These are phyloP conservation scores for Russula abietina DNA, from an alignment of 768 basidiomycete genomes.

Conservation along the genomic window DNA sequence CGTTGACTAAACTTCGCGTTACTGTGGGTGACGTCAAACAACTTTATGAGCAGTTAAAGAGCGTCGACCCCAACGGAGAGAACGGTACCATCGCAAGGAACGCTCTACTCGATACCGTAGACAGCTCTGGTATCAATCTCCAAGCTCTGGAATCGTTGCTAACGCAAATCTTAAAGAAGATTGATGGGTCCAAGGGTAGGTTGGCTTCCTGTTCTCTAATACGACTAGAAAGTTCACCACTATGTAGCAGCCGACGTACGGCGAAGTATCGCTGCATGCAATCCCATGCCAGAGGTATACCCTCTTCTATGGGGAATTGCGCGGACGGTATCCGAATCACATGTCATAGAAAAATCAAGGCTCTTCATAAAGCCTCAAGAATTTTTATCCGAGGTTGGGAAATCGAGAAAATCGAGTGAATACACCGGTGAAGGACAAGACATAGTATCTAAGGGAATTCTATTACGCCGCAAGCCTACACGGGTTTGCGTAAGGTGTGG, in stretches of 20 bases:
- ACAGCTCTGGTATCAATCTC: conserved; percentile 60
- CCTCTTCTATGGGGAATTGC: conserved; percentile 40
- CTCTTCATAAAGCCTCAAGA: conserved; percentile 70
- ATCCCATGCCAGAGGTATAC: conserved; percentile 45
- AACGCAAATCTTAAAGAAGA: conserved; percentile 34
- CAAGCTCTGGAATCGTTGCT: conserved; percentile 45
- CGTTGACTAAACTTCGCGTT: conserved; percentile 44
- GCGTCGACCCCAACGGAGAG: conserved; percentile 51
- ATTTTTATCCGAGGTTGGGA: conserved; percentile 57
- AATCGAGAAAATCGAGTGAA: conserved; percentile 35
- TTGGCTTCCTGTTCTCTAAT: neutral
- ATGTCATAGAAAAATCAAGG: conserved; percentile 55
- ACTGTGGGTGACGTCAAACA: conserved; percentile 52
- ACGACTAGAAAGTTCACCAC: conserved; percentile 13
- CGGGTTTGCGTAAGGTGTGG: conserved; percentile 60
- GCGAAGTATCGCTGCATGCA: conserved; percentile 53
- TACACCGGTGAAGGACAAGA: conserved; percentile 42
- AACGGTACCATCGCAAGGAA: conserved; percentile 59
- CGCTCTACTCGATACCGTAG: conserved; percentile 55
- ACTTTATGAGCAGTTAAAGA: conserved; percentile 49
- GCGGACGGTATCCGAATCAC: conserved; percentile 41
- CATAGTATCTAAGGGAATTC: conserved; percentile 55
- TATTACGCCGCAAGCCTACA: conserved; percentile 37
- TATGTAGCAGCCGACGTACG: conserved; percentile 46
- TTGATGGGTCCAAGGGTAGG: conserved; percentile 27